Evolutionary conservation across 495 filamentous ascomycete genomes (phyloP), one percentile per base, ranked within the genome.

Genomic region (Penicillium steckii): DNA sequence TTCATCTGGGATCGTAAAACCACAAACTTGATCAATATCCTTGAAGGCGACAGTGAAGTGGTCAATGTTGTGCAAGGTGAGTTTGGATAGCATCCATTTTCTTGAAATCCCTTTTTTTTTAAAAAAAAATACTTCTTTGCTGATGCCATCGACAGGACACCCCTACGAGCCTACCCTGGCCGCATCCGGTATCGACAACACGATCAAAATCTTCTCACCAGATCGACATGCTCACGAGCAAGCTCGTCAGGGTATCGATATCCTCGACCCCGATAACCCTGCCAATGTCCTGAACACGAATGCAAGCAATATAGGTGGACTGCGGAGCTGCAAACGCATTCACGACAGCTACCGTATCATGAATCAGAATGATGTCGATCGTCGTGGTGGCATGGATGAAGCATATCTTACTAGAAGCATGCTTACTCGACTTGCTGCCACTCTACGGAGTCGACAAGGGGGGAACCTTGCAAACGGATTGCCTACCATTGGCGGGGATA

Each of bases 1-100:
- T 90, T 89, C 58, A 87, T 89, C 33, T 89, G 79, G 79, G 85
- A 90, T 46, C 79, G 77, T 50, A 81, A 85, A 50, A 85, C 84
- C 8, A 70, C 75, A 10, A 70, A 82, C 29, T 57, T 90, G 30
- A 71, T 89, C 24, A 87, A 88, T 54, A 84, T 90, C 19, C 72
- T 89, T 13, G 78, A 88, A 57, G 87, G 81, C 0, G 87, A 90
- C 61, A 80, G 80, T 26, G 87, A 90, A 50, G 83, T 86, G 8
- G 86, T 89, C 35, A 90, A 90, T 56, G 87, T 90, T 32, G 74
- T 88, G 21, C 82, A 85, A 75, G 81, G 82, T 80, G 60, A 50
- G 65, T 60, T 25, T 9, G 21, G 25, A 7, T 46, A 37, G 15
- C n/a, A 37, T 4, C 8, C 33, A 18, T 42, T 21, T 8, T 8